phyloP scores from a whole-genome alignment of 2,329 filamentous ascomycete species.

The Zymoseptoria brevis region DNA sequence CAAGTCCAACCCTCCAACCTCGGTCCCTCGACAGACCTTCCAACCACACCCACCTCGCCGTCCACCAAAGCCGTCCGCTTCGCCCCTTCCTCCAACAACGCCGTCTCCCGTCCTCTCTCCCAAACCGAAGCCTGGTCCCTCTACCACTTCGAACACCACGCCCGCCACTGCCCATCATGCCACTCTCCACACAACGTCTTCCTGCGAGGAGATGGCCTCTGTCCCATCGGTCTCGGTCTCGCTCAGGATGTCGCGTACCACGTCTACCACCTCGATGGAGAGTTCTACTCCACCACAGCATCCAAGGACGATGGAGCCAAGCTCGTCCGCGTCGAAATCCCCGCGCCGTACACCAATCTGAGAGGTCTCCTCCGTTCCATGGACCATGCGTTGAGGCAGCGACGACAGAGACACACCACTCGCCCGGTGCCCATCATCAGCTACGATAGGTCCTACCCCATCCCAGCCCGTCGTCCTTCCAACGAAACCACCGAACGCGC shows the following conservation, averaged over 20 bases:
- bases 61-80: conserved; percentile 27
- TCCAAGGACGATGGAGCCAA: conserved; percentile 31
- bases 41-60: conserved; percentile 21
- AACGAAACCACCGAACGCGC: conserved; percentile 1
- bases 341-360: conserved; percentile 35
- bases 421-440: conserved; percentile 31
- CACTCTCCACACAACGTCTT: conserved; percentile 38
- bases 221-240: conserved; percentile 37
- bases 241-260: conserved; percentile 38
- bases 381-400: conserved; percentile 32
- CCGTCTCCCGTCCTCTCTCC: conserved; percentile 35
- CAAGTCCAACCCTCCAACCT: conserved; percentile 19
- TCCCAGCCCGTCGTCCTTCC: conserved; percentile 30
- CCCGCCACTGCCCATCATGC: conserved; percentile 38
- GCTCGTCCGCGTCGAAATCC: conserved; percentile 39
- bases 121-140: conserved; percentile 38
- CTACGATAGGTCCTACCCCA: conserved; percentile 38
- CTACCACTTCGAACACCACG: conserved; percentile 43
- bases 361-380: conserved; percentile 35
- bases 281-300: conserved; percentile 21
- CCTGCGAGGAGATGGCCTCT: conserved; percentile 34
- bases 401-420: conserved; percentile 3
- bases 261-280: conserved; percentile 34
- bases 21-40: conserved; percentile 14
- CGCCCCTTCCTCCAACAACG: conserved; percentile 18